phyloP scores from a whole-genome alignment of 179 eudicot genomes.

The Silene vulgaris region DNA sequence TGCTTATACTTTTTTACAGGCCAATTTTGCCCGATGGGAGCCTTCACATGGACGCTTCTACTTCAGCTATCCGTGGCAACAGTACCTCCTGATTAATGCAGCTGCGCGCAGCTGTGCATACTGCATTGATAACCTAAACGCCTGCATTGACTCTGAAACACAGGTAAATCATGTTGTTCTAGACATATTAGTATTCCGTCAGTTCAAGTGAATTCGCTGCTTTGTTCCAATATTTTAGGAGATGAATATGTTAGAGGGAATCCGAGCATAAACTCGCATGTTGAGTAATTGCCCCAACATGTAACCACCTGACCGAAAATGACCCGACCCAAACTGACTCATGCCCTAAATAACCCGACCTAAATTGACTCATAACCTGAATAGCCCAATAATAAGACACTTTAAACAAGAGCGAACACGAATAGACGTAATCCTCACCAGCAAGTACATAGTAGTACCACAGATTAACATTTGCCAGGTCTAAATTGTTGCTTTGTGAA shows the following conservation, averaged over 20 bases:
- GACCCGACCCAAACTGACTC: no score
- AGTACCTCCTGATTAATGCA: conserved; percentile 63
- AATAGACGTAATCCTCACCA: no score
- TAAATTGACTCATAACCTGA: no score
- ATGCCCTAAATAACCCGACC: no score
- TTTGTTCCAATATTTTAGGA: no score
- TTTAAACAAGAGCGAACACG: not conserved
- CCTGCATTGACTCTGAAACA: conserved; percentile 48
- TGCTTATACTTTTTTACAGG: conserved; percentile 34
- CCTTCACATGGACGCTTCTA: conserved; percentile 68
- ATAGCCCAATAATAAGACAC: not conserved
- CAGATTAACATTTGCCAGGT: no score
- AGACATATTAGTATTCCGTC: not conserved
- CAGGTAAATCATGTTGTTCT: conserved; percentile 37
- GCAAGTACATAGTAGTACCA: no score
- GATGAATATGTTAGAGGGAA: no score
- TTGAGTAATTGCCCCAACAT: no score
- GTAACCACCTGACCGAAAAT: no score
- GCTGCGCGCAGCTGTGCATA: conserved; percentile 65
- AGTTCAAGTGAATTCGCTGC: no score
- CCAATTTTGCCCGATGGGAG: conserved; percentile 82
- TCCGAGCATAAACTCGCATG: no score
- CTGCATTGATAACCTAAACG: conserved; percentile 55
- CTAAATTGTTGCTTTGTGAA: not conserved
- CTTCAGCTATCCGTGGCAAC: conserved; percentile 77